Conservation (phyloP, 1,284 basidiomycete genomes). For the Quambalaria eucalypti region DNA sequence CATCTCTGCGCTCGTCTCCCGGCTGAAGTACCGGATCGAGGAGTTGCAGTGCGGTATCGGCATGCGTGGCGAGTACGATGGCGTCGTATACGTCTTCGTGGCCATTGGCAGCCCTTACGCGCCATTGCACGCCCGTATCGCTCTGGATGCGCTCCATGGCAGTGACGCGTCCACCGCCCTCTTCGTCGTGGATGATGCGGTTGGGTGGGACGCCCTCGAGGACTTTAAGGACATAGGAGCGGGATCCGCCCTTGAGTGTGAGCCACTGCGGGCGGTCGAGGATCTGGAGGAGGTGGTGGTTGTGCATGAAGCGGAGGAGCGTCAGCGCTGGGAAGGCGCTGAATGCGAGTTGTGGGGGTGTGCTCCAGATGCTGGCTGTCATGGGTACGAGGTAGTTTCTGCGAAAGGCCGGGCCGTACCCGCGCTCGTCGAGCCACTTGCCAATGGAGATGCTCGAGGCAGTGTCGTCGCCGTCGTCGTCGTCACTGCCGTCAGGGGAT, state of each 20-base stretch:
- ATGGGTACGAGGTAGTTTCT: constrained; percentile 64
- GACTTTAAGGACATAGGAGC: constrained; percentile 25
- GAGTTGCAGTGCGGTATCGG: constrained; percentile 60
- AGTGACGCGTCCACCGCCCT: constrained; percentile 8
- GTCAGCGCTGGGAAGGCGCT: constrained; percentile 66
- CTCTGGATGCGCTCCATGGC: not conserved
- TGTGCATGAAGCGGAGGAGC: constrained; percentile 67
- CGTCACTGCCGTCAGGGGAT: constrained; percentile 37
- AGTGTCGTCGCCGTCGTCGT: constrained; percentile 10
- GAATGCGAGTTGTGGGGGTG: constrained; percentile 63
- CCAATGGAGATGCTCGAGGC: constrained; percentile 57
- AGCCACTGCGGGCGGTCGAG: constrained; percentile 67
- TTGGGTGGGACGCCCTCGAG: constrained; percentile 8
- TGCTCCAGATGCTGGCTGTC: constrained; percentile 61
- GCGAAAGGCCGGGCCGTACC: constrained; percentile 62
- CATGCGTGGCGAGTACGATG: constrained; percentile 69
- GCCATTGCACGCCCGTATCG: constrained; percentile 4
- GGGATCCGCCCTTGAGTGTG: constrained; percentile 61
- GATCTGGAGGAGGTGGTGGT: constrained; percentile 69
- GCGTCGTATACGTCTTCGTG: constrained; percentile 57
- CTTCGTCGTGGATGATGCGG: constrained; percentile 11
- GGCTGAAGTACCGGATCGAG: constrained; percentile 53
- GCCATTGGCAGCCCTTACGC: constrained; percentile 52
- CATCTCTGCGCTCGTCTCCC: constrained; percentile 57
- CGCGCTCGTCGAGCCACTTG: constrained; percentile 60